These are phyloP conservation scores for Loxodes magnus DNA, from an alignment of 73 alveolate species.

Conservation along the genomic window DNA sequence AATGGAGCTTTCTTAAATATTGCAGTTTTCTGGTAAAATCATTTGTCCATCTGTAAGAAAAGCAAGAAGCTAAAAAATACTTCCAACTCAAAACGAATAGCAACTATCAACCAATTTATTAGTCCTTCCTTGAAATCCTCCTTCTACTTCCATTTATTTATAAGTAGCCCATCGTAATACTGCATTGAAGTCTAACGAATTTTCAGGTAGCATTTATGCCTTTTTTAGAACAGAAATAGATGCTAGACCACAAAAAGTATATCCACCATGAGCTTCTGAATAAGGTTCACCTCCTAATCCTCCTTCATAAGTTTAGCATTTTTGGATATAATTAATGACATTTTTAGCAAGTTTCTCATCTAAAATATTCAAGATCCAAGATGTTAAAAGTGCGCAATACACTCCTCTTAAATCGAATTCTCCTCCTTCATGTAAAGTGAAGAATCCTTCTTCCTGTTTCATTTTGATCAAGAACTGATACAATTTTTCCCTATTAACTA, in stretches of 20 bases:
- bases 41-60: slow-evolving; percentile 1
- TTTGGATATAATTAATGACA: slow-evolving; percentile 68
- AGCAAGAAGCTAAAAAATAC: slow-evolving; percentile 67
- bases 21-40: neutral
- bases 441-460: slow-evolving; percentile 68
- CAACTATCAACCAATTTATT: slow-evolving; percentile 95
- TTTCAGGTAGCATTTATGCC: too few relatives aligned
- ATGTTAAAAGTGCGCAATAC: slow-evolving; percentile 76
- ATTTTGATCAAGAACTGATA: slow-evolving; percentile 51
- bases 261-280: slow-evolving; percentile 99
- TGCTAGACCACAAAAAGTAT: slow-evolving; percentile 95
- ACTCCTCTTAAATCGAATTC: slow-evolving; percentile 94
- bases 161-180: slow-evolving; percentile 64
- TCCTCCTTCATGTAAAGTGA: slow-evolving; percentile 82
- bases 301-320: slow-evolving; percentile 95
- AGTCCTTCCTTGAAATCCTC: slow-evolving; percentile 96
- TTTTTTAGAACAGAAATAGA: slow-evolving; percentile 58
- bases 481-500: slow-evolving; percentile 72
- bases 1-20: neutral
- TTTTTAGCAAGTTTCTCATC: slow-evolving; percentile 67
- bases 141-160: slow-evolving; percentile 81
- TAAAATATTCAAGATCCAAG: slow-evolving; percentile 56
- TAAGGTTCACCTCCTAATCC: slow-evolving; percentile 90
- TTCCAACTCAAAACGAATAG: slow-evolving; percentile 95
- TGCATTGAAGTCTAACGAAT: slow-evolving; percentile 56